Percentiles rank a stretch among this genome's conserved stretches.
phyloP scores from a whole-genome alignment of 2,329 filamentous ascomycete species.

The Colletotrichum somersetense region DNA sequence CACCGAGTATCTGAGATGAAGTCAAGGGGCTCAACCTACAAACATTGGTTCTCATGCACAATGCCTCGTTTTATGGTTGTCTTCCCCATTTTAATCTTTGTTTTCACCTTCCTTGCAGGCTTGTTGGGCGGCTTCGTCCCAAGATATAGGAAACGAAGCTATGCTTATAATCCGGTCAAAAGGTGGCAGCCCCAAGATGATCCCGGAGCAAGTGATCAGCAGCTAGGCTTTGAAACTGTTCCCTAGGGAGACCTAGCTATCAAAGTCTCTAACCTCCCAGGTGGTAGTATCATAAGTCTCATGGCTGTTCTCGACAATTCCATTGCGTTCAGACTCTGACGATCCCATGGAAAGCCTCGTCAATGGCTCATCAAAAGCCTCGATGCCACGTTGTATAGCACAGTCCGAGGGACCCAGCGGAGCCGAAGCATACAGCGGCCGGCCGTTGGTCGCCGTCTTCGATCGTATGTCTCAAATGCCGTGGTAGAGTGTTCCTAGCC shows the following conservation, averaged over 20 bases:
- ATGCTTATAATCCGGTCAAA: background rate
- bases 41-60: background rate
- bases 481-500: conserved; percentile 1
- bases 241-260: background rate
- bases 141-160: background rate
- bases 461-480: conserved; percentile 29
- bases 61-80: background rate
- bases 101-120: background rate
- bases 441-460: conserved; percentile 32
- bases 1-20: conserved; percentile 15
- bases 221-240: background rate
- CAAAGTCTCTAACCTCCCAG: background rate
- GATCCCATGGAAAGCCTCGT: background rate
- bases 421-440: conserved; percentile 4
- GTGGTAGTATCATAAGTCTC: background rate
- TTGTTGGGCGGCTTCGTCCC: background rate
- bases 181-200: background rate
- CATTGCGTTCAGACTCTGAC: background rate
- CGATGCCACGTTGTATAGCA: conserved; percentile 6
- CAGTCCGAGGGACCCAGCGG: background rate
- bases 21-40: background rate
- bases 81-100: background rate
- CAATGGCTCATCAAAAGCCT: background rate
- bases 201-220: background rate
- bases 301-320: background rate